Base-by-base conservation (phyloP, 2,329 filamentous ascomycete species). In the Clonostachys rhizophaga region DNA sequence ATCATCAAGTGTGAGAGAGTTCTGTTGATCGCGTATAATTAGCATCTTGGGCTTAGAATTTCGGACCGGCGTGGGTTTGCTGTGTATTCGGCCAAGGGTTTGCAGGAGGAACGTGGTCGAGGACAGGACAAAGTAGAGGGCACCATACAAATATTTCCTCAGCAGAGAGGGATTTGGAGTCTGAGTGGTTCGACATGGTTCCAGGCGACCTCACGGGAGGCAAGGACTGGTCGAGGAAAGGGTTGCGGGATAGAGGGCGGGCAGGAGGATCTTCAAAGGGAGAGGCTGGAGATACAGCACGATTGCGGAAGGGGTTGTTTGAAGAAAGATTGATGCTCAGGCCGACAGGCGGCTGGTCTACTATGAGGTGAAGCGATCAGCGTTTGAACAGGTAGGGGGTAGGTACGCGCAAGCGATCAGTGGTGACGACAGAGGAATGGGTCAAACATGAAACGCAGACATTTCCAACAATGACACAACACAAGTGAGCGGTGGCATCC, bases 301-400 rank as follows among this genome's bases (percentile, higher is more conserved):
- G 82, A 66, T 89, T 89, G 71, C 87, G 84, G 59, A 82, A 91
- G 52, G 87, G 87, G 63, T 91, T 91, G 76, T 91, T 91, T 64
- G 87, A 91, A 65, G 84, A 84, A 60, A 91, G 79, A 67, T 83
- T 86, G 64, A 86, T 70, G 47, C 78, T 72, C 61, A 86, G 72
- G 55, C 74, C 75, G 49, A 56, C 51, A 48, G 55, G 37, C 10
- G 35, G 39, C 41, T 51, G 44, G n/a, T 30, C 24, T 30, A 30
- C 24, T 30, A 30, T 30, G 24, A 30, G 24, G 24, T 30, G 24
- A 30, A 30, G 24, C 24, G 24, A 30, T 30, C 24, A 30, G 24
- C 24, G 24, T 30, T 4, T 30, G 24, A 30, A 30, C 24, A 30
- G 24, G 24, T 30, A 30, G 24, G 24, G 24, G 24, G 24, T 9